These are phyloP conservation scores for Mycosphaerelloides madeirae DNA, from an alignment of 2,329 filamentous ascomycete species.

Conservation along the genomic window DNA sequence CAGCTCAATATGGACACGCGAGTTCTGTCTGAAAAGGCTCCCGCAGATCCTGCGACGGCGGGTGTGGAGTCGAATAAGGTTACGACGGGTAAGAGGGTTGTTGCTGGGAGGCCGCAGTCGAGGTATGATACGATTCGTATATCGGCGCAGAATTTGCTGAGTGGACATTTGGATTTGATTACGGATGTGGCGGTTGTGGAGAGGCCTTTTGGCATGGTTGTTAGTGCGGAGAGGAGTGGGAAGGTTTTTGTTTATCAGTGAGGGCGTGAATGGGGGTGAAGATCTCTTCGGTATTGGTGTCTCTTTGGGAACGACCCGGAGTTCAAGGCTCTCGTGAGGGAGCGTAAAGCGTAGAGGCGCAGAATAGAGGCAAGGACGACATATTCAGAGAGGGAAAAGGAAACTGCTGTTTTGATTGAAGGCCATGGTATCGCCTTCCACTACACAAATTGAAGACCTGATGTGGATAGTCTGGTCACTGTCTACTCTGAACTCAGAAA, in stretches of 20 bases:
- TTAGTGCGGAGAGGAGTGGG: conserved; percentile 84
- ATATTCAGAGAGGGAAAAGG: too few relatives aligned
- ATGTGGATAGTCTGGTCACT: too few relatives aligned
- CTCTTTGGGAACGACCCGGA: too few relatives aligned
- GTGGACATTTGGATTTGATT: conserved; percentile 81
- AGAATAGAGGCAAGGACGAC: too few relatives aligned
- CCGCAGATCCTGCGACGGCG: conserved; percentile 11
- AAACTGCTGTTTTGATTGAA: too few relatives aligned
- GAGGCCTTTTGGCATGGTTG: conserved; percentile 84
- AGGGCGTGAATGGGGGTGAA: background rate
- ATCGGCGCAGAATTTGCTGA: conserved; percentile 81
- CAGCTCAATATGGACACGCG: conserved; percentile 39
- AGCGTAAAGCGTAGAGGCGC: too few relatives aligned
- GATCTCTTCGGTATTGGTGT: too few relatives aligned
- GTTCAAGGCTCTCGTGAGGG: too few relatives aligned
- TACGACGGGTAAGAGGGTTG: conserved; percentile 9
- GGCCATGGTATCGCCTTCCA: too few relatives aligned
- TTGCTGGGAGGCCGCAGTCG: conserved; percentile 55
- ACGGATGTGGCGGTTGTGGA: conserved; percentile 85
- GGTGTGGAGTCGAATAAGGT: conserved; percentile 26
- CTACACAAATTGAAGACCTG: too few relatives aligned
- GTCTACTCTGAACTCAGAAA: too few relatives aligned
- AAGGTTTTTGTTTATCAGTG: conserved; percentile 78
- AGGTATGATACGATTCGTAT: conserved; percentile 81
- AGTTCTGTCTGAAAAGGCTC: conserved; percentile 35